phyloP scores from a whole-genome alignment of 148 eudicot genomes.

The Nyssa sinensis region DNA sequence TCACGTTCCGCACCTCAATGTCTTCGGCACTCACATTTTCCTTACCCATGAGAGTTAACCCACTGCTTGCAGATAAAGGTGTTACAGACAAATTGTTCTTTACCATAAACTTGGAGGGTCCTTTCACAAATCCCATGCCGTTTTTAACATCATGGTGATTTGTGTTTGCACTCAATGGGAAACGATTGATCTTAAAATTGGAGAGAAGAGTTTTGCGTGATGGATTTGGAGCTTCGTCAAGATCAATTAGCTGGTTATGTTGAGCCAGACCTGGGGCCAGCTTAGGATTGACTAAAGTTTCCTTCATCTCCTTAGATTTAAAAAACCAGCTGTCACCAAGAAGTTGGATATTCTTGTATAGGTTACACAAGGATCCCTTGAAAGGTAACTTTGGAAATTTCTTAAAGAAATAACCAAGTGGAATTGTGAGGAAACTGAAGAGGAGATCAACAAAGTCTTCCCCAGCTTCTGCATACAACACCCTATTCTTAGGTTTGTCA shows the following conservation, averaged over 20 bases:
- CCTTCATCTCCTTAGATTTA: conserved; percentile 15
- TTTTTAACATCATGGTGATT: not conserved
- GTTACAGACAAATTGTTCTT: conserved; percentile 5
- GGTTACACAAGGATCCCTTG: conserved; percentile 15
- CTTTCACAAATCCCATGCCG: not conserved
- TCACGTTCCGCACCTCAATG: not conserved
- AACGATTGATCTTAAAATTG: not conserved
- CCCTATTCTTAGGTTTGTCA: not conserved
- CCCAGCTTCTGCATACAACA: conserved; percentile 14
- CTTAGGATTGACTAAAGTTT: conserved; percentile 10
- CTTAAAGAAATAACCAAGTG: conserved; percentile 13
- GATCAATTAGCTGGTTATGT: not conserved
- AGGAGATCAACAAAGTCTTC: conserved; percentile 16
- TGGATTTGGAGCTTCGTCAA: conserved; percentile 1
- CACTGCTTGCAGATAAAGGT: conserved; percentile 6
- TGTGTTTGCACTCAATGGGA: not conserved
- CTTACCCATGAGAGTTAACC: conserved; percentile 7
- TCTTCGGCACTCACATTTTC: not conserved
- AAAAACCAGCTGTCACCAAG: not conserved
- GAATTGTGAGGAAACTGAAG: conserved; percentile 15
- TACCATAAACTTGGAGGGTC: conserved; percentile 11
- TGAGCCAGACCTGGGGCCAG: conserved; percentile 16
- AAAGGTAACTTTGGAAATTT: not conserved
- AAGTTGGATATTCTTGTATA: conserved; percentile 1
- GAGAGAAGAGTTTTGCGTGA: not conserved